A percentile compares a stretch with the other conserved stretches of the same genome.
Conservation (phyloP, 2,329 filamentous ascomycete species). For the Ceratocystis destructans region DNA sequence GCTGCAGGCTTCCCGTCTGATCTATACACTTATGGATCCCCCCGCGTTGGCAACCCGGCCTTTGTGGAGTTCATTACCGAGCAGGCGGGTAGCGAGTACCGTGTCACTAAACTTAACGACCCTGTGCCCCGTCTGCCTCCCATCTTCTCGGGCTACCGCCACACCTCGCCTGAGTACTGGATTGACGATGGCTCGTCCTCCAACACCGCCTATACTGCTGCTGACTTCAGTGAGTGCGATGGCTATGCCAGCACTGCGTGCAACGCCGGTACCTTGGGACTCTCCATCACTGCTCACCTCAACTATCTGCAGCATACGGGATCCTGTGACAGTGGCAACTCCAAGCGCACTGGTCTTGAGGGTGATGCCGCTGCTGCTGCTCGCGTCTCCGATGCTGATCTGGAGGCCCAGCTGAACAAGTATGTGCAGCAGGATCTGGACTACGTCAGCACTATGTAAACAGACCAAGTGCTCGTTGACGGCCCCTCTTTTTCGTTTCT, state of each 20-base stretch:
- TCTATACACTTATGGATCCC: slow-evolving; percentile 53
- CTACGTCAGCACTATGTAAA: slow-evolving; percentile 22
- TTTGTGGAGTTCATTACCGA: slow-evolving; percentile 41
- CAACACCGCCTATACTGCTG: slow-evolving; percentile 27
- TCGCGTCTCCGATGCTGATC: slow-evolving; percentile 27
- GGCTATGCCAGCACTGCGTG: slow-evolving; percentile 36
- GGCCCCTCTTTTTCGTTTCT: background rate
- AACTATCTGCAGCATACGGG: slow-evolving; percentile 36
- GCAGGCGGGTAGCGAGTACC: slow-evolving; percentile 42
- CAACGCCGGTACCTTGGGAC: slow-evolving; percentile 36
- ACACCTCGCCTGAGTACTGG: slow-evolving; percentile 60
- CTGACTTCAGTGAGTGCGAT: slow-evolving; percentile 34
- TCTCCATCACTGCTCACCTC: slow-evolving; percentile 34
- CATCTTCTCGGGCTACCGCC: slow-evolving; percentile 45
- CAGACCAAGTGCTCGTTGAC: background rate
- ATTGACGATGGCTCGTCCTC: slow-evolving; percentile 29
- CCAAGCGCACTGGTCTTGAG: slow-evolving; percentile 9
- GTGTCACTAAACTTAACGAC: slow-evolving; percentile 54
- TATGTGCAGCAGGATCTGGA: slow-evolving; percentile 28
- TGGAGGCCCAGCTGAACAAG: slow-evolving; percentile 28
- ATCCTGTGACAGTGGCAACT: slow-evolving; percentile 26
- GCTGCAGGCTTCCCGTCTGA: slow-evolving; percentile 30
- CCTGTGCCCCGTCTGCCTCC: slow-evolving; percentile 55
- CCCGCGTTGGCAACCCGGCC: slow-evolving; percentile 46
- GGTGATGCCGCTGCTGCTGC: slow-evolving; percentile 14